phyloP scores from a whole-genome alignment of 1,284 basidiomycete species.

The Salmacisia buchloeana region DNA sequence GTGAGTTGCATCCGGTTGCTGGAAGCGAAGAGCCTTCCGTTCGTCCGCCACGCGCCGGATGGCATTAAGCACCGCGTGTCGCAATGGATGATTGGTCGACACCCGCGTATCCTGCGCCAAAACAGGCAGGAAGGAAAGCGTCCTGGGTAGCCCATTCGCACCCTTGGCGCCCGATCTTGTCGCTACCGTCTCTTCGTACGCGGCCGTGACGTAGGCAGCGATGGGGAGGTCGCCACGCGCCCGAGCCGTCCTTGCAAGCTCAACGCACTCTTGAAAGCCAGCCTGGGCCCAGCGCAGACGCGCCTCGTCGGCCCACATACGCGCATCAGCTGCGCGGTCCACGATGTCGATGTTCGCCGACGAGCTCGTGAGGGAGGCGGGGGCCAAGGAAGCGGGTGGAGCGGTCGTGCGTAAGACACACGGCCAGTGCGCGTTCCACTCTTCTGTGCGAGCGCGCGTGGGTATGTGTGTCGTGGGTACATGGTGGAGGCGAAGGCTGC shows the following conservation, averaged over 20 bases:
- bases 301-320: conserved; percentile 14
- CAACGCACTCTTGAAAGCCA: conserved; percentile 18
- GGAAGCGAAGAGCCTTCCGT: conserved; percentile 10
- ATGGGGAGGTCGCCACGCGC: conserved; percentile 16
- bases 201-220: conserved; percentile 29
- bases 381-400: background rate
- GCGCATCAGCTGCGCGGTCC: conserved; percentile 27
- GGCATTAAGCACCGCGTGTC: conserved; percentile 38
- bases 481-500: conserved; percentile 57
- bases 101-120: conserved; percentile 36
- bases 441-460: conserved; percentile 62
- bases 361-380: background rate
- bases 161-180: conserved; percentile 11
- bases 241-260: conserved; percentile 20
- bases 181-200: conserved; percentile 13
- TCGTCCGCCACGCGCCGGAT: conserved; percentile 26
- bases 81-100: conserved; percentile 33
- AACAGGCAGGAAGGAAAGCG: conserved; percentile 1
- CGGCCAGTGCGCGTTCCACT: conserved; percentile 51
- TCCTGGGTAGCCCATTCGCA: conserved; percentile 9
- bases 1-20: too few relatives aligned
- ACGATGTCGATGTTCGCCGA: conserved; percentile 17
- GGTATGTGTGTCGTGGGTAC: conserved; percentile 71
- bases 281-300: conserved; percentile 9
- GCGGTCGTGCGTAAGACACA: conserved; percentile 23